These are phyloP conservation scores for Pestalotiopsis sp. DNA, from an alignment of 2,329 filamentous ascomycete species.

Conservation along the genomic window DNA sequence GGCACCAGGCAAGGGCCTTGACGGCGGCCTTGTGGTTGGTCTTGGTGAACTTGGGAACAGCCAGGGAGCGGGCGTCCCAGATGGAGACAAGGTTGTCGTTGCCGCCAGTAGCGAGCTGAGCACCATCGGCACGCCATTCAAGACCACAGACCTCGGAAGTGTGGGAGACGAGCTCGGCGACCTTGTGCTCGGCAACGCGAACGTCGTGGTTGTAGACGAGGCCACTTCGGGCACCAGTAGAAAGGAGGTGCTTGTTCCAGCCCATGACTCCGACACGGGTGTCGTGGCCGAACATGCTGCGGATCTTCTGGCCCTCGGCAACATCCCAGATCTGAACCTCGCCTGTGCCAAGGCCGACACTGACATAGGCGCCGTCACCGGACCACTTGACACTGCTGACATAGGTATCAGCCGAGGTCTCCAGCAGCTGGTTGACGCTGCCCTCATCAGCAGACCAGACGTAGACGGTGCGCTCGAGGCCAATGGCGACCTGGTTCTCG, in stretches of 20 bases:
- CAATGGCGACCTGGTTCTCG: conserved; percentile 96
- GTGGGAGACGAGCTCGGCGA: conserved; percentile 94
- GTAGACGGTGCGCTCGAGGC: conserved; percentile 94
- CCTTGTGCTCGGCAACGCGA: conserved; percentile 95
- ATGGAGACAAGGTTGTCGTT: conserved; percentile 99
- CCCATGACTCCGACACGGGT: conserved; percentile 97
- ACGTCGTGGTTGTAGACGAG: conserved; percentile 99
- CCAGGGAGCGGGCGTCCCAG: conserved; percentile 94
- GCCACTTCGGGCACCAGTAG: conserved; percentile 90
- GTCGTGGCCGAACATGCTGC: conserved; percentile 98
- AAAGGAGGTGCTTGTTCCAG: conserved; percentile 98
- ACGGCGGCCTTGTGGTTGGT: conserved; percentile 99
- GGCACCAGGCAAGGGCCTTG: conserved; percentile 98
- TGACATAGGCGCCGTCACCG: conserved; percentile 92
- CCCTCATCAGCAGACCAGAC: conserved; percentile 98
- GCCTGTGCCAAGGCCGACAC: conserved; percentile 90
- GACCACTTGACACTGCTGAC: conserved; percentile 99
- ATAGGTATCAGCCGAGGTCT: conserved; percentile 89
- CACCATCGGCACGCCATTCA: conserved; percentile 95
- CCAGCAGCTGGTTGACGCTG: conserved; percentile 83
- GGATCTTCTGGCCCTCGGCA: conserved; percentile 90
- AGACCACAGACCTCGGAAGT: conserved; percentile 97
- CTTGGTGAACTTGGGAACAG: conserved; percentile 98
- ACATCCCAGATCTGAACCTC: conserved; percentile 99
- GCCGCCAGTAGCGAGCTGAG: conserved; percentile 94